Percentiles rank a stretch among this genome's conserved stretches.
Evolutionary conservation across 331 rosid genomes (phyloP).

Genomic region (Acacia concinna): DNA sequence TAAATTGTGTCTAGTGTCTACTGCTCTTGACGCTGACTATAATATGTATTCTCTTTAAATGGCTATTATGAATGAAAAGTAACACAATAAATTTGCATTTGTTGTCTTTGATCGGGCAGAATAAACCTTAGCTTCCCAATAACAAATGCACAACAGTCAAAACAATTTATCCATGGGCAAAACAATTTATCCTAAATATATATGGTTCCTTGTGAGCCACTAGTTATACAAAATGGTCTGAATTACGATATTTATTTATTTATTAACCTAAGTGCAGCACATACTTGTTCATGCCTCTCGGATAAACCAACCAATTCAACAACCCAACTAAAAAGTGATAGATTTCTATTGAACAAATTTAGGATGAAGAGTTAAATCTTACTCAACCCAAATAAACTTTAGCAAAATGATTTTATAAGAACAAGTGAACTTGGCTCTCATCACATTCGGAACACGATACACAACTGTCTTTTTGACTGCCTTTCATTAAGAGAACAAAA

Average conservation of each 20-base stretch:
- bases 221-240: no score
- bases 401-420: neutral
- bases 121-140: neutral
- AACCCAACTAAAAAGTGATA: neutral
- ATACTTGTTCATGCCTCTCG: no score
- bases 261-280: no score
- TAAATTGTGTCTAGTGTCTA: neutral
- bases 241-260: no score
- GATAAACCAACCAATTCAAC: neutral
- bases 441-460: neutral
- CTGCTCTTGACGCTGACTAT: no score
- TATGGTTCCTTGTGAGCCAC: no score
- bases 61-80: neutral
- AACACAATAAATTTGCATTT: neutral
- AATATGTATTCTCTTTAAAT: neutral
- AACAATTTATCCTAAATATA: neutral
- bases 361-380: neutral
- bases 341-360: neutral
- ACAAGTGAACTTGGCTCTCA: neutral
- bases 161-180: neutral
- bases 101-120: neutral
- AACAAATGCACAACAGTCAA: neutral
- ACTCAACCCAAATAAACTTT: neutral
- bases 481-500: no score
- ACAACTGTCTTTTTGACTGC: neutral